Percentiles rank a stretch among this genome's conserved stretches.
Evolutionary conservation across 495 filamentous ascomycete genomes (phyloP).

Genomic region (Sporormia fimetaria): DNA sequence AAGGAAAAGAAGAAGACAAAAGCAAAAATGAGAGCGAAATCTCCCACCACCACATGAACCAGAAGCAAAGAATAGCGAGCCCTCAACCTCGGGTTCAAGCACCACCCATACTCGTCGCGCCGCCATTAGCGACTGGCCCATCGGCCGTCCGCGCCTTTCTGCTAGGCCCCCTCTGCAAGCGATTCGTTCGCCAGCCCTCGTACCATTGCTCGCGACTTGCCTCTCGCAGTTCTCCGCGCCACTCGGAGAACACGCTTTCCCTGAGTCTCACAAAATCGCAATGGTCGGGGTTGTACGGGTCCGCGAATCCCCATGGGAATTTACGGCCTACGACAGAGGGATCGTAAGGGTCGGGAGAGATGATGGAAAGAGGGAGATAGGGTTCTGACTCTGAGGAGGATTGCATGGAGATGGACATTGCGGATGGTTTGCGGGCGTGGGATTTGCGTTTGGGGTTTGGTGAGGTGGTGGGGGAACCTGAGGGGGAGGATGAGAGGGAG

Average conservation of each 20-base stretch:
- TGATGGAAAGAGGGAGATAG: conserved; percentile 75
- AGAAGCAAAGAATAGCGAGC: too few relatives aligned
- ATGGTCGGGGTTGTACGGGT: conserved; percentile 79
- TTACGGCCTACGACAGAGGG: conserved; percentile 56
- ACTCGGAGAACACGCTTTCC: conserved; percentile 85
- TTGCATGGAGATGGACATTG: conserved; percentile 23
- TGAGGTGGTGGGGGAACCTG: conserved; percentile 18
- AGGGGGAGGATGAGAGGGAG: conserved; percentile 13
- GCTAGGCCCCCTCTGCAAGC: conserved; percentile 35
- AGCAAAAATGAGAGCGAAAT: too few relatives aligned
- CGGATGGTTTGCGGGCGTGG: conserved; percentile 22
- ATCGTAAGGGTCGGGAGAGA: conserved; percentile 85
- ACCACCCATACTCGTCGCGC: conserved; percentile 5
- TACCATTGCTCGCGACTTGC: conserved; percentile 91
- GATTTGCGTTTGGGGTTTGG: conserved; percentile 16
- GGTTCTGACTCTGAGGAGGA: conserved; percentile 29
- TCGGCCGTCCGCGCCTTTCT: not conserved
- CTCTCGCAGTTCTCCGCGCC: conserved; percentile 82
- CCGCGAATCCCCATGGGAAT: conserved; percentile 95
- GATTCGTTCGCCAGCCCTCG: conserved; percentile 82
- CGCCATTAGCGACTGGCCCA: not conserved
- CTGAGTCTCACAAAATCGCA: conserved; percentile 90
- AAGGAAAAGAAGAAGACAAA: too few relatives aligned
- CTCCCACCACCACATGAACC: too few relatives aligned
- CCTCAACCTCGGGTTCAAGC: too few relatives aligned